Evolutionary conservation across 2,329 filamentous ascomycete species (phyloP).

Genomic region (Pseudogymnoascus pannorum): DNA sequence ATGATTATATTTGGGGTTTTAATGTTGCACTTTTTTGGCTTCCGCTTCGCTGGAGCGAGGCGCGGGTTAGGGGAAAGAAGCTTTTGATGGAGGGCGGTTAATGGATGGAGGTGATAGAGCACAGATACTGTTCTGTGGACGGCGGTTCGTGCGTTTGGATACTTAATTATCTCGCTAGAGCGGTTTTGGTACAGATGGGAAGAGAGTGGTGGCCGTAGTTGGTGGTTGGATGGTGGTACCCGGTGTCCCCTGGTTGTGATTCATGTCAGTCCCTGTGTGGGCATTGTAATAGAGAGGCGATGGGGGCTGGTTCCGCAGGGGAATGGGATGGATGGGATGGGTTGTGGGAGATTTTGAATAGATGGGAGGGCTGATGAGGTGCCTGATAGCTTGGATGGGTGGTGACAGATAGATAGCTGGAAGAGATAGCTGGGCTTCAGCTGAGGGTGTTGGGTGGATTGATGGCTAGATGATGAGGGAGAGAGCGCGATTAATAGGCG

Average conservation of each 20-base stretch:
- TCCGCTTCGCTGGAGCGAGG: background rate
- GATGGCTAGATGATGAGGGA: background rate
- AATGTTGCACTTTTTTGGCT: background rate
- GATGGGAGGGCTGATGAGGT: background rate
- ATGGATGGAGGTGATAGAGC: background rate
- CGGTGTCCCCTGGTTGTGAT: background rate
- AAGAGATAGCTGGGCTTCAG: background rate
- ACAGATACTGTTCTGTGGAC: background rate
- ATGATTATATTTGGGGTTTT: background rate
- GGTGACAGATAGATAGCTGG: background rate
- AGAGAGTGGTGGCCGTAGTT: too few species aligned
- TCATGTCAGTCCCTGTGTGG: background rate
- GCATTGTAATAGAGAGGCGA: background rate
- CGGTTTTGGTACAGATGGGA: background rate
- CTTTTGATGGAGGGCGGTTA: background rate
- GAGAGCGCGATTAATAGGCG: background rate
- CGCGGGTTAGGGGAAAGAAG: background rate
- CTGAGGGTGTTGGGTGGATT: background rate
- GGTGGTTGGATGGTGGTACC: background rate
- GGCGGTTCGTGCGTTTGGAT: background rate
- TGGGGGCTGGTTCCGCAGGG: too few species aligned
- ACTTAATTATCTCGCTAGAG: background rate
- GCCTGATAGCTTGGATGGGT: background rate
- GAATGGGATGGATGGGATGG: background rate
- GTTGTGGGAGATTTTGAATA: background rate